Base-by-base conservation (phyloP, 2,329 filamentous ascomycete genomes). In the Neonectria sp. region DNA sequence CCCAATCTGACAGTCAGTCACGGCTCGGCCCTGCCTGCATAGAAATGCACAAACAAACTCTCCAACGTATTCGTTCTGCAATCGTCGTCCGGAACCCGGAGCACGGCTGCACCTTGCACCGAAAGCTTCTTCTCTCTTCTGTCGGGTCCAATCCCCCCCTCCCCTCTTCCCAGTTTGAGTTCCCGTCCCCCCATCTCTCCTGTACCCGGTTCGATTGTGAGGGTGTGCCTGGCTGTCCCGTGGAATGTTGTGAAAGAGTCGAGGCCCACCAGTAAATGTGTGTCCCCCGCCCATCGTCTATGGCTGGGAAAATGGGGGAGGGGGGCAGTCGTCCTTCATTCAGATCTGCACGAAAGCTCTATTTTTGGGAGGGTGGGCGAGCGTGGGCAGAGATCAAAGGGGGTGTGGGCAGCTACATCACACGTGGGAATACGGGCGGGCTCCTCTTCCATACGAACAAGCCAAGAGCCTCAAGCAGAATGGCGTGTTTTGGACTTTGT, bases 401-500 rank as follows among this genome's bases (percentile, higher is more conserved):
- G 24, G 46, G 46, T 51, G 46, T 27, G 46, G 46, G 24, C 24
- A 25, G 25, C 24, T 51, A 7, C 46, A 51, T 51, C 46, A 51
- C 46, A 51, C 46, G 13, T 51, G 46, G 46, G 25, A 31, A 51
- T 51, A 51, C 46, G 46, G 46, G 25, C 46, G 6, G 31, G 3
- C 24, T 27, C 24, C 46, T 17, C 17, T 17, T 17, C 27, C 46
- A 51, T 51, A 51, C 46, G 46, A 51, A 17, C 24, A n/a, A 31
- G 25, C 48, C 48, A 51, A 51, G 48, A 31, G 48, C 48, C 48
- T 51, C 48, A 51, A 15, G 48, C 48, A 51, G 25, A 17, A 51
- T 51, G 51, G 51, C 21, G 51, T 53, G 12, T 31, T 27, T 17
- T 29, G 17, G 24, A 24, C 27, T 29, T 29, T 29, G 27, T 7